Conservation (phyloP, 768 basidiomycete species). For the Amanita exitialis region DNA sequence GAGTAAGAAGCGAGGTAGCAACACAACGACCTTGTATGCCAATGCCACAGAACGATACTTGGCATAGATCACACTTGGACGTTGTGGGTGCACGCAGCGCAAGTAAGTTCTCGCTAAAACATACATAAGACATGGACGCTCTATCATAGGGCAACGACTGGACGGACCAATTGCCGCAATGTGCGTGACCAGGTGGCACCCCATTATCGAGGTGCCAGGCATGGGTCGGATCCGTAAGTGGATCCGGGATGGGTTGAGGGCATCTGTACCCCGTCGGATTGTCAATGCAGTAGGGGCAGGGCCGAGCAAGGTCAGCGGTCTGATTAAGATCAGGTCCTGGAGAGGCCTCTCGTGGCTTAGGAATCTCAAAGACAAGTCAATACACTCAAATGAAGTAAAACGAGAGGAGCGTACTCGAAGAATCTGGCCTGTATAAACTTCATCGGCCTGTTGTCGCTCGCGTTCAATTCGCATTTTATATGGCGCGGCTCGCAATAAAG, state of each 20-base stretch:
- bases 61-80: slow-evolving; percentile 79
- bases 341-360: slow-evolving; percentile 63
- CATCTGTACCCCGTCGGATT: slow-evolving; percentile 77
- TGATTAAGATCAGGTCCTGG: slow-evolving; percentile 66
- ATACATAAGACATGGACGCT: background rate
- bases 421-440: slow-evolving; percentile 55
- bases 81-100: slow-evolving; percentile 66
- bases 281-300: slow-evolving; percentile 70
- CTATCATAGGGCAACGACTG: background rate
- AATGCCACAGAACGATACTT: slow-evolving; percentile 76
- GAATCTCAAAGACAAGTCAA: slow-evolving; percentile 37
- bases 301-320: slow-evolving; percentile 56
- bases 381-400: slow-evolving; percentile 5
- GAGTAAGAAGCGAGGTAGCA: slow-evolving; percentile 43
- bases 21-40: slow-evolving; percentile 65
- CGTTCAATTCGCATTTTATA: slow-evolving; percentile 55
- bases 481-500: slow-evolving; percentile 62
- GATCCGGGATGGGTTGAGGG: slow-evolving; percentile 72
- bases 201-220: slow-evolving; percentile 78
- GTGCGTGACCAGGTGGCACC: slow-evolving; percentile 65
- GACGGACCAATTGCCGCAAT: slow-evolving; percentile 76
- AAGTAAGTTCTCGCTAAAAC: slow-evolving; percentile 59
- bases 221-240: slow-evolving; percentile 51
- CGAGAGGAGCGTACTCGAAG: slow-evolving; percentile 40
- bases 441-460: slow-evolving; percentile 76